These are phyloP conservation scores for Onygenales sp. DNA, from an alignment of 2,329 filamentous ascomycete genomes.

Conservation along the genomic window DNA sequence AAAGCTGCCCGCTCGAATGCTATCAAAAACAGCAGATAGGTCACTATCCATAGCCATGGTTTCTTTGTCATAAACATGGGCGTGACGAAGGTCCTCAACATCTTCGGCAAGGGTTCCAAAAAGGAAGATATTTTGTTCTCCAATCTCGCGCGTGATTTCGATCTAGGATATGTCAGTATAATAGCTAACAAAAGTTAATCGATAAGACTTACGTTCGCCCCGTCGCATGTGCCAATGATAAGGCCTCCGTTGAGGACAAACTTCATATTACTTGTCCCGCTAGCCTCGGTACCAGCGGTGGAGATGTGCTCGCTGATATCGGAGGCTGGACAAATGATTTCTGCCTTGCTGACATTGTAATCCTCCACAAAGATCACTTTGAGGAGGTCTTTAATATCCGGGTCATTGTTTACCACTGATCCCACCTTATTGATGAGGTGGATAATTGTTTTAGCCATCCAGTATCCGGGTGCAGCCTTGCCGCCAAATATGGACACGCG, in stretches of 20 bases:
- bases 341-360: slow-evolving; percentile 99
- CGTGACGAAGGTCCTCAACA: slow-evolving; percentile 88
- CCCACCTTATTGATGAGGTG: slow-evolving; percentile 92
- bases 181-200: neutral
- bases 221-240: slow-evolving; percentile 96
- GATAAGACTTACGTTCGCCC: slow-evolving; percentile 67
- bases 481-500: slow-evolving; percentile 95
- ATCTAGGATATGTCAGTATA: slow-evolving; percentile 46
- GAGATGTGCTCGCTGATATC: slow-evolving; percentile 98
- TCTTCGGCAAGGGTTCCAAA: slow-evolving; percentile 95
- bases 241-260: slow-evolving; percentile 95
- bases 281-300: slow-evolving; percentile 84
- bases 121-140: slow-evolving; percentile 95
- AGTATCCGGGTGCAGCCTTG: slow-evolving; percentile 96
- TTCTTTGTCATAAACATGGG: slow-evolving; percentile 63
- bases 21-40: slow-evolving; percentile 71
- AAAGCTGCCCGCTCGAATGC: slow-evolving; percentile 71
- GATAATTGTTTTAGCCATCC: slow-evolving; percentile 99
- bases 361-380: slow-evolving; percentile 97
- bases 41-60: slow-evolving; percentile 66
- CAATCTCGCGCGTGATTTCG: slow-evolving; percentile 94
- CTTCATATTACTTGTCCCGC: slow-evolving; percentile 97
- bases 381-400: slow-evolving; percentile 82
- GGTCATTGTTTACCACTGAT: slow-evolving; percentile 80
- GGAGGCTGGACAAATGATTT: slow-evolving; percentile 88